phyloP scores from a whole-genome alignment of 371 early-diverging fungal species.

The Parasitella parasitica region DNA sequence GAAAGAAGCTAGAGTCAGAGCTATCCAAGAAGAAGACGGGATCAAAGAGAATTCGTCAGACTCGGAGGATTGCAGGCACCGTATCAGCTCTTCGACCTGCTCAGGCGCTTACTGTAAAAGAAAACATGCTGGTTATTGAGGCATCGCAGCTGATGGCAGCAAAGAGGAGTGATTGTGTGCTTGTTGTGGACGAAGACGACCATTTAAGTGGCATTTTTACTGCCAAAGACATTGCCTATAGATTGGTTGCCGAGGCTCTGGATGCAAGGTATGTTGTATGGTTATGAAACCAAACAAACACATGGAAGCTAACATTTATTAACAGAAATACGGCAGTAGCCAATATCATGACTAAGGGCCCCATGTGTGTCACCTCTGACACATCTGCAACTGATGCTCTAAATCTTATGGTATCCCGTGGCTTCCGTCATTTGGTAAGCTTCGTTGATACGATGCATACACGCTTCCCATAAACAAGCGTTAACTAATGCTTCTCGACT shows the following conservation, averaged over 20 bases:
- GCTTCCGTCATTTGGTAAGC: constrained; percentile 91
- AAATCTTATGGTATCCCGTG: constrained; percentile 89
- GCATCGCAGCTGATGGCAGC: constrained; percentile 97
- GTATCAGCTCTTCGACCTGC: constrained; percentile 90
- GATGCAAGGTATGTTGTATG: constrained; percentile 36
- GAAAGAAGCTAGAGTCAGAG: constrained; percentile 74
- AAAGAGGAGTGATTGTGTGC: constrained; percentile 90
- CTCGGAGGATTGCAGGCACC: constrained; percentile 72
- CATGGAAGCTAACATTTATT: background rate
- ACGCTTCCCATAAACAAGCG: no score
- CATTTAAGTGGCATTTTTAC: constrained; percentile 95
- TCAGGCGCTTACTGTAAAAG: constrained; percentile 89
- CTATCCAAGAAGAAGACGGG: constrained; percentile 60
- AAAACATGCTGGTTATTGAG: constrained; percentile 86
- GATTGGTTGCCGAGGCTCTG: constrained; percentile 37
- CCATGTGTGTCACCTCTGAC: constrained; percentile 84
- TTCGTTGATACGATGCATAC: no score
- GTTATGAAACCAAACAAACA: no score
- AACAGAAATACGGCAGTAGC: constrained; percentile 58
- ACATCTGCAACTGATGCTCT: constrained; percentile 88
- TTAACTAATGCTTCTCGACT: no score
- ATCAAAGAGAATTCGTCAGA: constrained; percentile 34
- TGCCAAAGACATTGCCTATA: constrained; percentile 44
- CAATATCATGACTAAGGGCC: constrained; percentile 89
- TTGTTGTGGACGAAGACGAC: constrained; percentile 88